Evolutionary conservation across 2,329 filamentous ascomycete species (phyloP), one percentile per base, ranked within the genome.

Genomic region (Pestalotiopsis fici): DNA sequence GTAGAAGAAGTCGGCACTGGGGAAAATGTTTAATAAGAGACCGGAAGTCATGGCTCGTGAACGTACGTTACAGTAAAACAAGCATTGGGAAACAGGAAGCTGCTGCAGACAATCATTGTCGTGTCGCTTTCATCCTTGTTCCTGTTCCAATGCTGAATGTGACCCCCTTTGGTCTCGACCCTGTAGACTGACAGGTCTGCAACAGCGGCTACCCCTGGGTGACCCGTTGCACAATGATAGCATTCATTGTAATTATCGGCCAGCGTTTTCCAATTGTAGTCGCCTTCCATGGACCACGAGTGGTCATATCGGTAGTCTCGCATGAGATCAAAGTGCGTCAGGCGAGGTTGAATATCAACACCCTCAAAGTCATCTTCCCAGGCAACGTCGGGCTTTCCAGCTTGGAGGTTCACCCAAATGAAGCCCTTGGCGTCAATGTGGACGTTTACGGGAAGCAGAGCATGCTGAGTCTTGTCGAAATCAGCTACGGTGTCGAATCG

Each of bases 401-500:
- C 55, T 15, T 57, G 55, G 0, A 57, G 55, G 12, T 57, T 57
- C 2, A 57, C 55, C 55, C 55, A 57, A 6, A 57, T 31, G 55
- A 57, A 31, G 0, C 55, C 55, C 55, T 57, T 57, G 21, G 55
- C 55, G 25, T 57, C 55, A 18, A 57, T 23, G 12, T 57, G 55
- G 18, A 57, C 55, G 21, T 31, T 57, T 5, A 31, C 2, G 1
- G 55, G 55, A 12, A 57, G 23, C 9, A 57, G 55, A 11, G 55
- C 25, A 57, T 57, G 55, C 12, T 57, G 23, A 13, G 1, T 31
- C 55, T 57, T 87, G 70, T 88, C 84, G 71, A 90, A 90, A 7
- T 83, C 86, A 1, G 81, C 78, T 1, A 89, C 76, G 23, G 84
- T 82, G 47, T 88, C 82, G 72, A 88, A 90, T 2, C 85, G 83